Conservation (phyloP, 1,284 basidiomycete genomes). For the Inonotus obliquus region DNA sequence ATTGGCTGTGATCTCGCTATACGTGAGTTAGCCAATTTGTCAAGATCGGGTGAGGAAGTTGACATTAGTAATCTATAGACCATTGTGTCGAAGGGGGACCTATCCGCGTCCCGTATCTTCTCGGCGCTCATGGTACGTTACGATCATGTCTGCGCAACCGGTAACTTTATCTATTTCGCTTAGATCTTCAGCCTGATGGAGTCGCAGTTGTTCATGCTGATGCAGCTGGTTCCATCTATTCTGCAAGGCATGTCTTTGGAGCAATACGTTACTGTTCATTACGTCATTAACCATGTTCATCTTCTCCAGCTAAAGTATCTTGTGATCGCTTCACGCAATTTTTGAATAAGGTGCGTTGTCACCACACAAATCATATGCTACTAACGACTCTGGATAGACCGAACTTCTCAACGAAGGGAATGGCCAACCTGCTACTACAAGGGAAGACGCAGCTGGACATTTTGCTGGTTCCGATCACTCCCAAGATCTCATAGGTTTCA, state of each 20-base stretch:
- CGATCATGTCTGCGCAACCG: neutral
- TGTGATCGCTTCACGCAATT: constrained; percentile 12
- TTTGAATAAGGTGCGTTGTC: constrained; percentile 2
- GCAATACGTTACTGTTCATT: neutral
- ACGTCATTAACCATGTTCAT: neutral
- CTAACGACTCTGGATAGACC: neutral
- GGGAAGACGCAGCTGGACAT: neutral
- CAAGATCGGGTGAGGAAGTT: neutral
- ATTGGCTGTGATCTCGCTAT: neutral
- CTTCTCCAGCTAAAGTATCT: constrained; percentile 9
- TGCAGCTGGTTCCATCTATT: constrained; percentile 3
- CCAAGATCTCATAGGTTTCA: constrained; percentile 10
- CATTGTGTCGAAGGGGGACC: constrained; percentile 7
- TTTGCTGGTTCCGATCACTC: neutral
- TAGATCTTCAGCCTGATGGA: constrained; percentile 13
- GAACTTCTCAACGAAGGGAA: constrained; percentile 8
- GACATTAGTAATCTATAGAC: too few relatives aligned
- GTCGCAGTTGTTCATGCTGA: constrained; percentile 1
- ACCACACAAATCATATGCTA: neutral
- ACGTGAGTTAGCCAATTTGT: constrained; percentile 3
- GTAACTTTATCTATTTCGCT: too few relatives aligned
- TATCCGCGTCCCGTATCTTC: constrained; percentile 11
- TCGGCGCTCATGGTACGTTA: constrained; percentile 4
- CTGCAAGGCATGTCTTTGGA: neutral
- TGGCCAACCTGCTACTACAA: neutral